Base-by-base conservation (phyloP, 1,284 basidiomycete genomes). In the Cystobasidium slooffiae region DNA sequence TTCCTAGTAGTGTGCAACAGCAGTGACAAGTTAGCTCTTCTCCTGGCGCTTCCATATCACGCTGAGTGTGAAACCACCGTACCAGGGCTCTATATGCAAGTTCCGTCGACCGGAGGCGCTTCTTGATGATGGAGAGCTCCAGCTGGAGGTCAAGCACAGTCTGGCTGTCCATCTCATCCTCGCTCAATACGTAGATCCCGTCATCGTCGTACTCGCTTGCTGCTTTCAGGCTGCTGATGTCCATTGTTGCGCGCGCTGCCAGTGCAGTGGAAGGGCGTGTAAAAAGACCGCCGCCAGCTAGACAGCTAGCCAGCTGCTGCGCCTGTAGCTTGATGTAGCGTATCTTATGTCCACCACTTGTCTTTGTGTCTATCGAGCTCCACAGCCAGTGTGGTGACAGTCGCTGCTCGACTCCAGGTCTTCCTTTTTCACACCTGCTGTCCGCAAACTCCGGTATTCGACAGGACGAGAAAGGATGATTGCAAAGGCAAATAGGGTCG, bases 81-180 rank as follows among this genome's bases (percentile, higher is more conserved):
- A 73, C 70, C 47, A 73, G 24, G 59, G 62, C 59, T 10, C 55
- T 20, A 41, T 73, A 73, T 9, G 70, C 70, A 14, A 59, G 53
- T 46, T 73, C 70, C n/a, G 58, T 61, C 22, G 46, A 44, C 16
- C 56, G 56, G 10, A 73, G 70, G 6, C 62, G 37, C 22, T 55
- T 49, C 31, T 55, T 53, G 49, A 73, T 16, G 41, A 73, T 58
- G 44, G 70, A 62, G 18, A 65, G 52, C 44, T 73, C 62, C 10
- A 73, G 70, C 63, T 73, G 70, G 37, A 73, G 24, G 6, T 66
- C 69, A 18, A 66, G 64, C 51, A 66, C 64, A 6, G 64, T 55
- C 64, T 66, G 64, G 64, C 37, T 53, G 49, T 66, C 64, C 47
- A 72, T 6, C 12, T 52, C 61, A 9, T 72, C 59, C 58, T 72